Base-by-base conservation (phyloP, 148 eudicot species). In the Persicaria tinctoria region DNA sequence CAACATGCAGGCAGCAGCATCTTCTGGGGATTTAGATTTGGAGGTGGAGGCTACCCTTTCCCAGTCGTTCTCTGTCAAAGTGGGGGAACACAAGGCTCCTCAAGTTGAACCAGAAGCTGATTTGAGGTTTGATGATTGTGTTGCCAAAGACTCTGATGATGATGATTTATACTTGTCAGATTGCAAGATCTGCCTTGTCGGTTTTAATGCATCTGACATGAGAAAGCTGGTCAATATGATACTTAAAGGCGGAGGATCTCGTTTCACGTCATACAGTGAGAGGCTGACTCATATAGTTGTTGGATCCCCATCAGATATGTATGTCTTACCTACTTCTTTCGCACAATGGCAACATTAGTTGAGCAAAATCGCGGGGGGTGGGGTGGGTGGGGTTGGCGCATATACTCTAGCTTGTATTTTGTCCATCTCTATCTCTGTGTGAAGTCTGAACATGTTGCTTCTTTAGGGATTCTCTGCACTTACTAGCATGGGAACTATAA, bases 201-300 rank as follows among this genome's bases (percentile, higher is more conserved):
- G 99, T 56, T 96, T 92, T 81, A 84, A 86, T 77, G 86, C 89
- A 56, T 84, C 92, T 78, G 89, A 87, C 78, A 76, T 86, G 80
- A 89, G 97, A 71, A 92, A 84, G 79, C 84, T 96, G 73, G 92
- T 92, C 76, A 84, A 81, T 78, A 85, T 92, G 85, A 85, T 90
- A 74, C 99, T 93, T 27, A 89, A 80, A 83, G 99, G 99, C 62
- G 99, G 97, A 79, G 99, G 97, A 12, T 96, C 99, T 50, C 91
- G 99, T 51, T 90, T 87, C 80, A 88, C 93, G 91, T 86, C 89
- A 64, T 83, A 84, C 76, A 84, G 82, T 79, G 97, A 90, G 72
- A 90, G 90, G 66, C 76, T 96, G 88, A 96, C 99, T 8, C 97
- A 96, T 70, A 81, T 92, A 71, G 78, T 96, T 82, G 97, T 90